Base-by-base conservation (phyloP, 179 eudicot species). In the Actinidia polygama region DNA sequence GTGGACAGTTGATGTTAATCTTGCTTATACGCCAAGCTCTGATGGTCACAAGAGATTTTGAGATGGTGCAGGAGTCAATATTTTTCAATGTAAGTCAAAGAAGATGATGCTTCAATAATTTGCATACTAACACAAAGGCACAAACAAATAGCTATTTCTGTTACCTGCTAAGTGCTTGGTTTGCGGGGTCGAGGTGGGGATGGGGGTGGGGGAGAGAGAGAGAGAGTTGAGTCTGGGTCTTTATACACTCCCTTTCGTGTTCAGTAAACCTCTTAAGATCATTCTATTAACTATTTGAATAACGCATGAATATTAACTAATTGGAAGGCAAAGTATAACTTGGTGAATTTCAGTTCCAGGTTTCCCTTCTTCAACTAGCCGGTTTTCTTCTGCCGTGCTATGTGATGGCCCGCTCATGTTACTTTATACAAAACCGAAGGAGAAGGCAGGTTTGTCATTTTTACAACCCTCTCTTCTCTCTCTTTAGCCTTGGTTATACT, bases 331-430 rank as follows among this genome's bases (percentile, higher is more conserved):
- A 68, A 54, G 4, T 71, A 61, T 59, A 57, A 47, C 70, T 23
- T 57, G 58, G 64, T 77, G 80, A 69, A 74, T 72, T 89, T 81
- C 91, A 92, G 93, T 85, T 90, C 83, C 96, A 94, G 92, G 89
- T 94, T 77, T 90, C 94, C 10, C 63, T 94, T 84, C 92, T 94
- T 83, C 96, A 92, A 83, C 86, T 94, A 62, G 94, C 93, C 71
- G 98, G 93, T 72, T 89, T 94, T 89, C 91, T 94, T 83, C 91
- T 92, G 59, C 98, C 96, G 3, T 94, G 98, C 88, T 94, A 91
- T 78, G 98, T 87, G 21, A 83, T 94, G 84, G 93, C 81, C 30
- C 91, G 96, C 59, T 88, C 92, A 11, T 92, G 94, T 89, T 91
- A 88, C 83, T 84, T 89, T 69, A 69, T 91, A 66, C 91, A 89